A percentile compares a stretch with the other conserved stretches of the same genome.
These are phyloP conservation scores for Tuber borchii DNA, from an alignment of 495 filamentous ascomycete species.

Conservation along the genomic window DNA sequence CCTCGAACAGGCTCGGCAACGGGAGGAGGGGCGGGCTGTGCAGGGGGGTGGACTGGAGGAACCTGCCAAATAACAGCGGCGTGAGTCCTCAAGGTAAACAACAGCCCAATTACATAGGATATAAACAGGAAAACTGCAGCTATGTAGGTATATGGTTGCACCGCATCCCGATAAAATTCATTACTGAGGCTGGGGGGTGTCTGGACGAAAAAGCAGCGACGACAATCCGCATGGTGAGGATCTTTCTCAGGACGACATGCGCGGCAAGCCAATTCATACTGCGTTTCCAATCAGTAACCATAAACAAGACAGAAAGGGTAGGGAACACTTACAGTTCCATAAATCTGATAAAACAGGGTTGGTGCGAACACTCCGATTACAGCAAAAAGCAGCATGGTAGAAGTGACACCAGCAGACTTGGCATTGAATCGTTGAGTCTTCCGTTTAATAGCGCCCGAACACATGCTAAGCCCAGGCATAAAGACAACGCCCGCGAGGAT, in stretches of 20 bases:
- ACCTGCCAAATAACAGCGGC: constrained; percentile 91
- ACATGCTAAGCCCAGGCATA: constrained; percentile 96
- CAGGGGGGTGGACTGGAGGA: constrained; percentile 40
- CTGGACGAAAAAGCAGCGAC: constrained; percentile 89
- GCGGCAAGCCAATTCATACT: constrained; percentile 89
- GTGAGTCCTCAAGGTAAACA: constrained; percentile 94
- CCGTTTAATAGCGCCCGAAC: constrained; percentile 92
- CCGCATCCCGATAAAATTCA: constrained; percentile 78
- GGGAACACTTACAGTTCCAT: constrained; percentile 67
- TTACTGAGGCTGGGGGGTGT: constrained; percentile 69
- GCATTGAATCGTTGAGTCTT: constrained; percentile 99
- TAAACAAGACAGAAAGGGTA: background rate
- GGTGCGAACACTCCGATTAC: constrained; percentile 96
- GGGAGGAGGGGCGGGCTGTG: constrained; percentile 7
- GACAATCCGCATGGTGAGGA: constrained; percentile 60
- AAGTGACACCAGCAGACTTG: constrained; percentile 91
- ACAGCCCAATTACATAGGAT: constrained; percentile 86
- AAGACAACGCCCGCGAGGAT: constrained; percentile 97
- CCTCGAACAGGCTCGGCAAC: constrained; percentile 22
- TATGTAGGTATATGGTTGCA: constrained; percentile 87
- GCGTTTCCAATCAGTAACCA: constrained; percentile 42
- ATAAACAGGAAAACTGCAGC: constrained; percentile 79
- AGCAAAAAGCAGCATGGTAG: constrained; percentile 96
- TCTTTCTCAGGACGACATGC: constrained; percentile 56
- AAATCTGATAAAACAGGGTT: constrained; percentile 98